Percentiles rank a stretch among this genome's conserved stretches.
Evolutionary conservation across 148 eudicot genomes (phyloP).

Genomic region (Vaccinium darrowii): DNA sequence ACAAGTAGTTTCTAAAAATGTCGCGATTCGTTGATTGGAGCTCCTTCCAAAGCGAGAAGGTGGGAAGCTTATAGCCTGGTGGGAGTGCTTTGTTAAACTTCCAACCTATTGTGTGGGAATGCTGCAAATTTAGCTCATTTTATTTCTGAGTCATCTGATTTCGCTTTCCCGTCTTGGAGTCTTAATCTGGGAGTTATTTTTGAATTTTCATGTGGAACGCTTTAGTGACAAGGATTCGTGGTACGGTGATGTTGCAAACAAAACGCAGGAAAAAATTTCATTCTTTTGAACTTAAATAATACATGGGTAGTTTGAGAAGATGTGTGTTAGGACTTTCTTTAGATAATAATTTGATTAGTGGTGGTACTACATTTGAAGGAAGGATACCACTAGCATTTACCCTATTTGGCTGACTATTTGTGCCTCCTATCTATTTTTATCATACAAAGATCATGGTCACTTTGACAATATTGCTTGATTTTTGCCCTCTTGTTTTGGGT

Average conservation of each 20-base stretch:
- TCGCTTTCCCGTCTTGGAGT: background rate
- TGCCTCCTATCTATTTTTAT: background rate
- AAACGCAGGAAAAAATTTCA: background rate
- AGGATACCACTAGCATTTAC: background rate
- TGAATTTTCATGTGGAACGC: background rate
- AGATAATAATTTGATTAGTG: background rate
- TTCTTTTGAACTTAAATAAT: background rate
- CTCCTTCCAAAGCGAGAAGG: background rate
- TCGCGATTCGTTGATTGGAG: background rate
- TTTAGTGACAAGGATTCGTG: background rate
- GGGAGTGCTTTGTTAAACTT: too few species aligned
- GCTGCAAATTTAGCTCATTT: background rate
- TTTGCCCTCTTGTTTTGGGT: background rate
- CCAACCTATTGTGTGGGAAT: background rate
- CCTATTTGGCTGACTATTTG: background rate
- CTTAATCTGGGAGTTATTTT: background rate
- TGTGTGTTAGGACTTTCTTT: background rate
- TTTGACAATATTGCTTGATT: background rate
- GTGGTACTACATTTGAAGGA: background rate
- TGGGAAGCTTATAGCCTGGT: background rate
- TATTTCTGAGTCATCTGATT: background rate
- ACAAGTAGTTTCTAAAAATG: background rate
- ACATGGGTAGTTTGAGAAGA: background rate
- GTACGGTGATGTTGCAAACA: background rate
- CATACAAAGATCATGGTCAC: background rate